Evolutionary conservation across 2,329 filamentous ascomycete species (phyloP), one percentile per base, ranked within the genome.

Genomic region (Torrubiellomyces zombiae): DNA sequence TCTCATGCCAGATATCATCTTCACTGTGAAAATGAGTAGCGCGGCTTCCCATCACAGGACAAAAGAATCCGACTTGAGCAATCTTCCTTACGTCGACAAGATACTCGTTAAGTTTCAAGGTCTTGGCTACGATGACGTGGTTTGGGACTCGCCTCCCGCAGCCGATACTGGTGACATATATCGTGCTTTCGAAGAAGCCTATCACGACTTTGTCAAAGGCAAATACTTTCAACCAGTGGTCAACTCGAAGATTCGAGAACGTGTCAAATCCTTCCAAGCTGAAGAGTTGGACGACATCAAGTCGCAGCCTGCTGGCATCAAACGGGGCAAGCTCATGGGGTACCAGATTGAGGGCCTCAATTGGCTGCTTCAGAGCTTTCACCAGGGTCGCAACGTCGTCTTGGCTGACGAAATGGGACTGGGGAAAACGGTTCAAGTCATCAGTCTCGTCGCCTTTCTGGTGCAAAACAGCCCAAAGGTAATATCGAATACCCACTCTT

Each of bases 371-470:
- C 85, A 79, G 46, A 89, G 89, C 43, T 95, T 81, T 60, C 78
- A 83, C 39, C 61, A 67, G 25, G 63, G 74, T 37, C 74, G 79
- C 42, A 95, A 89, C 40, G 78, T 83, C 15, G 86, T 95, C 30
- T 65, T 95, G 6, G 89, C 89, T 1, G 89, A 98, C 43, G 89
- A 98, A 45, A 98, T 98, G 89, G 89, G 89, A 20, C 67, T 98
- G 2, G 89, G 89, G 16, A 98, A 98, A 56, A 98, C 89, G 0
- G 81, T 98, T 16, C 89, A 98, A 45, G 73, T 94, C 26, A 78
- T 95, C 31, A 70, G 75, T 3, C 67, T 93, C 33, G 64, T 95
- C 31, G 72, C 79, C 2, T 73, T 75, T 1, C 53, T 95, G 18
- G 62, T 76, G 14, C 63, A 76, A 32, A 64, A 74, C 25, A 51